Conservation (phyloP, 2,329 filamentous ascomycete genomes). For the Pseudocercospora fuligena region DNA sequence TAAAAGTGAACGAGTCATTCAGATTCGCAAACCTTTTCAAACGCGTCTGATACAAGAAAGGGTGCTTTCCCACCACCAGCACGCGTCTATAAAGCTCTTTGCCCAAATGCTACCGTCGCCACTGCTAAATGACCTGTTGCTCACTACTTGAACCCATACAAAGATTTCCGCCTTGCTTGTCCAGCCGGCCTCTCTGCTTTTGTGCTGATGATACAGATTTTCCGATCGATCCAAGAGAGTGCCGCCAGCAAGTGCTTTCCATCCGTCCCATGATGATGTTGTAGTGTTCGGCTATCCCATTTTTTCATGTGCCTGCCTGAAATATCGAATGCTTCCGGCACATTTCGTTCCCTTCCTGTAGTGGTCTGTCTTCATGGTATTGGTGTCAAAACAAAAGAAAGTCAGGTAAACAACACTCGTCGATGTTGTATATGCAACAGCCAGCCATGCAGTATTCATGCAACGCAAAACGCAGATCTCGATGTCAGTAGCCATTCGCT, state of each 20-base stretch:
- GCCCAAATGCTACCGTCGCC: not conserved
- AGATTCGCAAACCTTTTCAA: not conserved
- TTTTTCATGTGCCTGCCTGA: conserved; percentile 9
- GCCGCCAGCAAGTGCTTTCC: not conserved
- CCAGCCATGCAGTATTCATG: conserved; percentile 16
- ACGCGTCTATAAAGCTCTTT: not conserved
- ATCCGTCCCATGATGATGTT: not conserved
- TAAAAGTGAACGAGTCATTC: not conserved
- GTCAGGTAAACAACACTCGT: conserved; percentile 1
- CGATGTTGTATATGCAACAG: conserved; percentile 16
- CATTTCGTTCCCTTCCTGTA: conserved; percentile 25
- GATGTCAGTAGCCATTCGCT: conserved; percentile 12
- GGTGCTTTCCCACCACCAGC: not conserved
- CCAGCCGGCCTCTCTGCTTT: conserved; percentile 8
- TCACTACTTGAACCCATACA: not conserved
- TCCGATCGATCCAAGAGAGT: conserved; percentile 10
- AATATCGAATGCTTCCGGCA: conserved; percentile 30
- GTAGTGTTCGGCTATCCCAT: conserved; percentile 8
- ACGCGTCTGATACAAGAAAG: not conserved
- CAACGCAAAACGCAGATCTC: conserved; percentile 12
- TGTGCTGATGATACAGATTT: conserved; percentile 14
- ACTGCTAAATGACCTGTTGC: not conserved
- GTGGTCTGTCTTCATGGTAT: conserved; percentile 2
- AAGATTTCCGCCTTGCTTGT: not conserved
- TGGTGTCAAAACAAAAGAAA: conserved; percentile 20